Base-by-base conservation (phyloP, 768 basidiomycete species). In the Austroboletus eburneus region DNA sequence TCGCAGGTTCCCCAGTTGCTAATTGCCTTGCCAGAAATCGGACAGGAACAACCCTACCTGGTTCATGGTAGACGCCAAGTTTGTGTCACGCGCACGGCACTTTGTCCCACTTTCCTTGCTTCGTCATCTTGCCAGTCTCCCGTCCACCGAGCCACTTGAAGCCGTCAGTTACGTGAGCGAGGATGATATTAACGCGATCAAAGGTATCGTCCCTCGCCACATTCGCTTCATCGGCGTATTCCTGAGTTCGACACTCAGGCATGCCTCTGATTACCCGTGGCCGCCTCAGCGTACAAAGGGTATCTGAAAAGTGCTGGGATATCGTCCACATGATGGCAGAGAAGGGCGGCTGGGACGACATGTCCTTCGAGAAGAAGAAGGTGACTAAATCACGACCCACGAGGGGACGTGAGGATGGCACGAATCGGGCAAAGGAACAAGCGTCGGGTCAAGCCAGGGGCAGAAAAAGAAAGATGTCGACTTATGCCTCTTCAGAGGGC, bases 51-150 rank as follows among this genome's bases (percentile, higher is more conserved):
- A 81, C 10, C 93, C 93, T 2, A 88, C 77, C 61, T 97, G 93
- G 93, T 93, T 76, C 71, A 97, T 97, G 93, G 87, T 93, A 29
- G 83, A 91, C 56, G 69, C 85, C 42, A 77, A 75, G 25, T 93
- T 94, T 63, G 56, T 66, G 14, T 70, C 77, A 6, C 80, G 87
- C 20, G 76, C 86, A 5, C 54, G 64, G 24, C 72, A 93, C 68
- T 91, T 91, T 43, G 77, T 95, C 10, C 84, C 92, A 3, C 73
- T 95, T 10, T 71, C 84, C 6, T 72, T 95, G 1, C 73, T 97
- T 35, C 81, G 83, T 21, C 69, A 73, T 41, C 77, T 94, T 32
- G 78, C 83, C 0, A 71, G 72, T 13, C 50, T 60, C 4, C 49
- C 70, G 5, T 48, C 57, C 33, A 46, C 65, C 4, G 55, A 65